These are phyloP conservation scores for Ophiocytium majus DNA, from an alignment of 352 stramenopile species.

Conservation along the genomic window DNA sequence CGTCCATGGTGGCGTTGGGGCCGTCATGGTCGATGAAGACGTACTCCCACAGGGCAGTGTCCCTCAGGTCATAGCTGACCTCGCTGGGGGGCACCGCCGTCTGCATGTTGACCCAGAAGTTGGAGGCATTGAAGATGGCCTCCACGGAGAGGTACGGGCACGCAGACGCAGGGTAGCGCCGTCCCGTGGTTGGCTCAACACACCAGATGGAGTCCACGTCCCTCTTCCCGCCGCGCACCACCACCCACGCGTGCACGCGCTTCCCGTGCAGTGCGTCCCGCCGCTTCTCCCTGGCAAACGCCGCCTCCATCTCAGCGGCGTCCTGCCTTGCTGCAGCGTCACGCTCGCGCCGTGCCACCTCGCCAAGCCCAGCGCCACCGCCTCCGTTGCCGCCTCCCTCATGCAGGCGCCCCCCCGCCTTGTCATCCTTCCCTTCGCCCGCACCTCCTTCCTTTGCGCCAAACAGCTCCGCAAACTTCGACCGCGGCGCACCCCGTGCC, in stretches of 20 bases:
- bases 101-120: constrained; percentile 94
- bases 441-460: neutral
- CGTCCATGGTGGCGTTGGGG: neutral
- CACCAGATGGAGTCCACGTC: constrained; percentile 77
- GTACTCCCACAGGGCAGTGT: constrained; percentile 81
- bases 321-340: constrained; percentile 13
- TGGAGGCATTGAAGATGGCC: constrained; percentile 85
- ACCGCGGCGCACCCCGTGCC: neutral
- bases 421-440: neutral
- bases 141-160: constrained; percentile 80
- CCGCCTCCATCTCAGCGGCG: constrained; percentile 29
- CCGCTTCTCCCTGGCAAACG: neutral
- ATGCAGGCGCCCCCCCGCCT: no score
- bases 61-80: constrained; percentile 66
- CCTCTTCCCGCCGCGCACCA: constrained; percentile 82
- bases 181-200: constrained; percentile 84
- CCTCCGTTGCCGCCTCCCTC: no score
- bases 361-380: no score
- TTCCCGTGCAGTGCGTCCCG: constrained; percentile 31
- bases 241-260: constrained; percentile 60
- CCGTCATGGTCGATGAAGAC: constrained; percentile 75
- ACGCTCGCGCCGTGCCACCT: neutral
- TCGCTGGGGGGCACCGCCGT: constrained; percentile 17
- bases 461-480: neutral
- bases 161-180: constrained; percentile 70